A percentile compares a stretch with the other conserved stretches of the same genome.
Conservation (phyloP, 768 basidiomycete species). For the Tulasnella sp. region DNA sequence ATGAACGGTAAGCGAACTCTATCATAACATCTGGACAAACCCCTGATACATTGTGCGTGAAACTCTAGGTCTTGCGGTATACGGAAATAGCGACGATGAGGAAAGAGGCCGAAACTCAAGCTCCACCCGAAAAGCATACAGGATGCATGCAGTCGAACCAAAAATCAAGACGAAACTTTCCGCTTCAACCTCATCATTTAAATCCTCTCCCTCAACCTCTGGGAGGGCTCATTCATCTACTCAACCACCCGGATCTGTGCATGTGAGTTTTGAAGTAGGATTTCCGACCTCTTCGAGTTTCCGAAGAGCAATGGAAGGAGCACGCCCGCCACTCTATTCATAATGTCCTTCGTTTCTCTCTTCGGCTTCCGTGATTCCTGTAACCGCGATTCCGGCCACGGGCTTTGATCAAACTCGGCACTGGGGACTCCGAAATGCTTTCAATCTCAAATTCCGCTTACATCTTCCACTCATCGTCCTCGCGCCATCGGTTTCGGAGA, state of each 20-base stretch:
- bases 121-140: not conserved
- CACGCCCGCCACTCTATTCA: slow-evolving; percentile 20
- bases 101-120: slow-evolving; percentile 2
- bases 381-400: not conserved
- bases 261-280: slow-evolving; percentile 22
- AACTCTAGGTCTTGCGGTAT: not conserved
- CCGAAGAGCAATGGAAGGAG: slow-evolving; percentile 1
- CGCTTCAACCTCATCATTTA: not conserved
- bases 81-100: slow-evolving; percentile 24
- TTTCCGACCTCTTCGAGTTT: slow-evolving; percentile 14
- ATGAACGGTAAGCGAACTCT: slow-evolving; percentile 16
- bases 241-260: slow-evolving; percentile 10
- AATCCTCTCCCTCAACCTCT: slow-evolving; percentile 1
- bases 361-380: not conserved
- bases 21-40: not conserved
- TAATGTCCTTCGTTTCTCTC: slow-evolving; percentile 17
- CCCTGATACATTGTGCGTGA: not conserved
- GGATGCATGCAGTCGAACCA: not conserved
- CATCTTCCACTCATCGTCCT: not conserved
- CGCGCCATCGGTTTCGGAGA: not conserved
- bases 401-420: not conserved
- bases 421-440: not conserved
- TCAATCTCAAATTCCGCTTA: not conserved
- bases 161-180: not conserved
- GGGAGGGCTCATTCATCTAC: not conserved